These are phyloP conservation scores for Saccharomycopsis malanga DNA, from an alignment of 805 yeast genomes.

Conservation along the genomic window DNA sequence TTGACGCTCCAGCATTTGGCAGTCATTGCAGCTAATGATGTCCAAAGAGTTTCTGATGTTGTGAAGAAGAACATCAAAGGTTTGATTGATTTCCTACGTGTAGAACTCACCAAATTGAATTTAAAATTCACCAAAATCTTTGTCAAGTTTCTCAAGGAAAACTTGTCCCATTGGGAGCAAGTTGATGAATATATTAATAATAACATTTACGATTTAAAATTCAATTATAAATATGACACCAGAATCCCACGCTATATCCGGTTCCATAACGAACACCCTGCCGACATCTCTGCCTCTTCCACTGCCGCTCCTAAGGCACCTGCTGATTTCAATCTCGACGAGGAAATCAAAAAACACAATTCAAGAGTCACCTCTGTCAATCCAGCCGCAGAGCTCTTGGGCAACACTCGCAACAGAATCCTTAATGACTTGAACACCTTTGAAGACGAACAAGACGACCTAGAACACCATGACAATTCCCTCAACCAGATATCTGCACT, in stretches of 20 bases:
- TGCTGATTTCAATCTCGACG: slow-evolving; percentile 9
- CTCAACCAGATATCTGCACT: background rate
- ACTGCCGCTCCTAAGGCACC: background rate
- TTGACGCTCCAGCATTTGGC: slow-evolving; percentile 35
- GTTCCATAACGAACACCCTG: slow-evolving; percentile 12
- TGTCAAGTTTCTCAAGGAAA: slow-evolving; percentile 31
- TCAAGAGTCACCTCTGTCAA: background rate
- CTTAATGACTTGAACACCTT: slow-evolving; percentile 12
- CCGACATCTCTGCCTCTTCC: background rate
- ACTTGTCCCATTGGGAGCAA: slow-evolving; percentile 18
- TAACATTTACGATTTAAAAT: slow-evolving; percentile 20
- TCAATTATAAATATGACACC: slow-evolving; percentile 17
- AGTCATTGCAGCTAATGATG: slow-evolving; percentile 31
- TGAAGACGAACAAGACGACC: slow-evolving; percentile 7
- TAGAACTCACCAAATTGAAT: slow-evolving; percentile 28
- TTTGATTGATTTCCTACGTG: slow-evolving; percentile 26
- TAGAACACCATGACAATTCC: background rate
- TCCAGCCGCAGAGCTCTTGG: background rate
- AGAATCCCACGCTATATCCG: slow-evolving; percentile 21
- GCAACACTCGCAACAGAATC: background rate
- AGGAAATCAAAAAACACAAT: slow-evolving; percentile 16
- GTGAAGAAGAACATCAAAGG: slow-evolving; percentile 28
- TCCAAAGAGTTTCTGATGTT: slow-evolving; percentile 31
- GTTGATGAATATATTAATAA: slow-evolving; percentile 12
- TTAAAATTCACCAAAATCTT: slow-evolving; percentile 29